phyloP scores from a whole-genome alignment of 768 basidiomycete genomes.

The Rhodotorula taiwanensis region DNA sequence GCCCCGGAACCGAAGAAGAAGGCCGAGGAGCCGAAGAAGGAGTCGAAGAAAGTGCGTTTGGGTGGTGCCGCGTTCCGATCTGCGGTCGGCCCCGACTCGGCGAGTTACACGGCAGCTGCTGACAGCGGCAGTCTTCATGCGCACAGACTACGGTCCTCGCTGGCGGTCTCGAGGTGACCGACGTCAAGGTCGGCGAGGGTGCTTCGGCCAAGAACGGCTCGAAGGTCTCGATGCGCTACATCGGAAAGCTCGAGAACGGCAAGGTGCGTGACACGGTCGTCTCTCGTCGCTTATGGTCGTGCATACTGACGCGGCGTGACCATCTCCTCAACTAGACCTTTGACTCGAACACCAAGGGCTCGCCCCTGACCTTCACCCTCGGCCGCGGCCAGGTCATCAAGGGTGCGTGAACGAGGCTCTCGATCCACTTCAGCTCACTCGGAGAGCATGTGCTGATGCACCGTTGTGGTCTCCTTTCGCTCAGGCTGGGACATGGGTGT shows the following conservation, averaged over 20 bases:
- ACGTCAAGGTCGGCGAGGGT: slow-evolving; percentile 73
- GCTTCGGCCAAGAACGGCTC: slow-evolving; percentile 78
- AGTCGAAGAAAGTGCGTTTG: slow-evolving; percentile 44
- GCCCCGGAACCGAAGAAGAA: slow-evolving; percentile 33
- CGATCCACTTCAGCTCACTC: too few relatives aligned
- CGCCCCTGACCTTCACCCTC: slow-evolving; percentile 63
- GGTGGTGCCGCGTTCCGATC: too few relatives aligned
- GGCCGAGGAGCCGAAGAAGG: slow-evolving; percentile 33
- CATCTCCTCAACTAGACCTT: slow-evolving; percentile 47
- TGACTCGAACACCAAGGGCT: slow-evolving; percentile 74
- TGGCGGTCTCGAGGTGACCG: slow-evolving; percentile 68
- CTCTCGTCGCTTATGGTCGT: background rate
- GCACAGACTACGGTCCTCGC: slow-evolving; percentile 48
- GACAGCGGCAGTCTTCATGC: background rate
- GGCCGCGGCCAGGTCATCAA: slow-evolving; percentile 86
- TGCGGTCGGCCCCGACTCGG: too few relatives aligned
- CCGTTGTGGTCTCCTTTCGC: too few relatives aligned
- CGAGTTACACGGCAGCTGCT: too few relatives aligned
- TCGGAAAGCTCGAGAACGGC: slow-evolving; percentile 69
- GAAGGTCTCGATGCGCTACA: slow-evolving; percentile 77
- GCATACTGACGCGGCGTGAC: background rate
- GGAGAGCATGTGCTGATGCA: too few relatives aligned
- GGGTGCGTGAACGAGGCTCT: background rate
- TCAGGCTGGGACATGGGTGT: slow-evolving; percentile 71
- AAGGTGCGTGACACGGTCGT: slow-evolving; percentile 3